A percentile compares a stretch with the other conserved stretches of the same genome.
Evolutionary conservation across 164 flowering plant genomes (phyloP).

Genomic region (Umbilicus rupestris): DNA sequence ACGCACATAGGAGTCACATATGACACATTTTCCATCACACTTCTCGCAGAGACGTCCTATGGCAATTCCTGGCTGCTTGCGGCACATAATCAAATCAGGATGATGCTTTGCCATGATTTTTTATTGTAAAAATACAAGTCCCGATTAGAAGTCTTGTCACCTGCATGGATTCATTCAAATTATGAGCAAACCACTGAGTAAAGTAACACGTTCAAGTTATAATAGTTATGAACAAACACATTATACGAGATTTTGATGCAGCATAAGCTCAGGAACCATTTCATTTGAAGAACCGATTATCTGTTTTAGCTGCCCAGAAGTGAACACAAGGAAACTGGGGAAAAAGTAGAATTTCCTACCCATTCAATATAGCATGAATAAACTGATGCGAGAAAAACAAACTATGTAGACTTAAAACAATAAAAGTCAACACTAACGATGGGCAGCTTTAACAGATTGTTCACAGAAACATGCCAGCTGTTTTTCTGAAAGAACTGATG

Average conservation of each 20-base stretch:
- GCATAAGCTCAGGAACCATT: background rate
- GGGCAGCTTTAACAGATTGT: no score
- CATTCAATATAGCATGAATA: no score
- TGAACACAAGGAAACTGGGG: no score
- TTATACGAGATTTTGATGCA: background rate
- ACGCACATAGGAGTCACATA: constrained; percentile 66
- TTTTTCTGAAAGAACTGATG: no score
- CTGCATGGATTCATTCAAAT: background rate
- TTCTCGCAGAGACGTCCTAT: constrained; percentile 61
- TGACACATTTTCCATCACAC: constrained; percentile 57
- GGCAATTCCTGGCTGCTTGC: constrained; percentile 68
- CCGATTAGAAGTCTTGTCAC: background rate
- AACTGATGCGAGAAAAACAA: no score
- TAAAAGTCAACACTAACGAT: no score
- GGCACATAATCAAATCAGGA: constrained; percentile 64
- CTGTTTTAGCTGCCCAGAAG: no score
- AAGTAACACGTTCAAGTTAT: background rate
- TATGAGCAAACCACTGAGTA: background rate
- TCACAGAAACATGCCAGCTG: no score
- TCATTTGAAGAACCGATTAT: no score
- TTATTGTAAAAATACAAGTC: background rate
- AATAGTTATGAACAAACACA: background rate
- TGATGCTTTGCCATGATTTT: constrained; percentile 61
- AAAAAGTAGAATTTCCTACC: no score
- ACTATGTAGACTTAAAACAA: no score